A percentile compares a stretch with the other conserved stretches of the same genome.
Evolutionary conservation across 2,329 filamentous ascomycete species (phyloP).

Genomic region (Fusarium annulatum): DNA sequence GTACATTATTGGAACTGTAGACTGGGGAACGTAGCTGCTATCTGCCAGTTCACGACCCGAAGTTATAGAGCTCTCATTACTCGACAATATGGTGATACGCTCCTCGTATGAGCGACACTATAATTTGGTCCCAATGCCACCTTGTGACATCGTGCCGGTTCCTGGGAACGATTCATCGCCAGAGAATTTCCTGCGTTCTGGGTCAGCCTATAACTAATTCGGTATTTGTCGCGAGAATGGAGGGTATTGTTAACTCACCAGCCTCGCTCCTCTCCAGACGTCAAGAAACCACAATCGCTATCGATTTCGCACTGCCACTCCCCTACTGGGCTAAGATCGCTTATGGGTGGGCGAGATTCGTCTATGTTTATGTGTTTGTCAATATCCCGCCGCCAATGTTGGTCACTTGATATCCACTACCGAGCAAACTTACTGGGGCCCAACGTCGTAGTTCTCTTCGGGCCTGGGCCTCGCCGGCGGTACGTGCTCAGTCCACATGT

Average conservation of each 20-base stretch:
- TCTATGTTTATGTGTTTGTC: constrained; percentile 28
- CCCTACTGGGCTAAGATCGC: constrained; percentile 57
- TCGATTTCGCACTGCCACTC: constrained; percentile 85
- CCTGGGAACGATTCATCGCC: constrained; percentile 67
- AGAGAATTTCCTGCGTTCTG: constrained; percentile 56
- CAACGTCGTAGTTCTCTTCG: constrained; percentile 7
- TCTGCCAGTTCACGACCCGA: not conserved
- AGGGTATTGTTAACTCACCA: constrained; percentile 68
- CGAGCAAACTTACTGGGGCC: constrained; percentile 30
- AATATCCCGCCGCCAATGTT: constrained; percentile 4
- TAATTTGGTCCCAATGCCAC: constrained; percentile 47
- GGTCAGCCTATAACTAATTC: constrained; percentile 32
- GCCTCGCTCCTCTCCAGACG: constrained; percentile 83
- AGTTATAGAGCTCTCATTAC: not conserved
- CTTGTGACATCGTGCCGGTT: constrained; percentile 51
- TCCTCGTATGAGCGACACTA: constrained; percentile 32
- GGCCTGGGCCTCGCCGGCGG: constrained; percentile 45
- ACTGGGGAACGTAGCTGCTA: not conserved
- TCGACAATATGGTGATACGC: constrained; percentile 7
- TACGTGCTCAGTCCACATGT: constrained; percentile 84
- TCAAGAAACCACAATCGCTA: constrained; percentile 87
- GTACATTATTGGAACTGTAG: constrained; percentile 13
- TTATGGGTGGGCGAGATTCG: constrained; percentile 17
- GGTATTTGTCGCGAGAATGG: constrained; percentile 20
- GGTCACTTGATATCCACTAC: constrained; percentile 12